Evolutionary conservation across 345 rosid species (phyloP).

Genomic region (Nephelium lappaceum): DNA sequence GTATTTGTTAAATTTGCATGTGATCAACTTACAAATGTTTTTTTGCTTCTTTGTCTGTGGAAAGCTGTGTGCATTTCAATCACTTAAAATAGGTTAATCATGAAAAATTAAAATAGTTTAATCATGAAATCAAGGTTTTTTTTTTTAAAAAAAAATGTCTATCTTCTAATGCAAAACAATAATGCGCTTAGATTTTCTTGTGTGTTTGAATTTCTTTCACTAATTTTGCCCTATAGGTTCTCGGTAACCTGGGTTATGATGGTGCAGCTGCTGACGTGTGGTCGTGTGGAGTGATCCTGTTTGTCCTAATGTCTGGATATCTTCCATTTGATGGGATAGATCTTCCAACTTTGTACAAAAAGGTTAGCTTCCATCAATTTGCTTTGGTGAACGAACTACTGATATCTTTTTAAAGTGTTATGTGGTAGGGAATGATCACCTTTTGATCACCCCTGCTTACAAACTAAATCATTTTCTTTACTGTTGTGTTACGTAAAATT

Average conservation of each 20-base stretch:
- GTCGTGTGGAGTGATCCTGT: constrained; percentile 97
- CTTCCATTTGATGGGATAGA: constrained; percentile 80
- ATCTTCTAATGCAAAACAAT: neutral
- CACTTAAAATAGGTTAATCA: neutral
- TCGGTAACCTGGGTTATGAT: constrained; percentile 68
- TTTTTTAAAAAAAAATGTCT: neutral
- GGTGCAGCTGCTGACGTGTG: constrained; percentile 95
- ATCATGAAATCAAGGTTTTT: constrained; percentile 4
- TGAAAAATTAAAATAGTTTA: neutral
- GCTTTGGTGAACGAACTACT: constrained; percentile 7
- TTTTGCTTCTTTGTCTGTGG: neutral
- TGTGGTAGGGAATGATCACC: neutral
- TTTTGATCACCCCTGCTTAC: neutral
- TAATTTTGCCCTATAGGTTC: constrained; percentile 46
- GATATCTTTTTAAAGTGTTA: constrained; percentile 5
- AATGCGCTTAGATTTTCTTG: neutral
- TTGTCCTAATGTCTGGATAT: constrained; percentile 83
- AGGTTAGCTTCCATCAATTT: constrained; percentile 45
- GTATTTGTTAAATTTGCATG: neutral
- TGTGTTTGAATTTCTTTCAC: constrained; percentile 13
- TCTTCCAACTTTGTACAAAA: constrained; percentile 73
- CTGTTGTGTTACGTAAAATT: neutral
- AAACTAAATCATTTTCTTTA: neutral
- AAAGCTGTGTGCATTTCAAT: neutral
- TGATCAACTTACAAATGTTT: neutral